Base-by-base conservation (phyloP, 805 yeast species). In the Naumovozyma baii region DNA sequence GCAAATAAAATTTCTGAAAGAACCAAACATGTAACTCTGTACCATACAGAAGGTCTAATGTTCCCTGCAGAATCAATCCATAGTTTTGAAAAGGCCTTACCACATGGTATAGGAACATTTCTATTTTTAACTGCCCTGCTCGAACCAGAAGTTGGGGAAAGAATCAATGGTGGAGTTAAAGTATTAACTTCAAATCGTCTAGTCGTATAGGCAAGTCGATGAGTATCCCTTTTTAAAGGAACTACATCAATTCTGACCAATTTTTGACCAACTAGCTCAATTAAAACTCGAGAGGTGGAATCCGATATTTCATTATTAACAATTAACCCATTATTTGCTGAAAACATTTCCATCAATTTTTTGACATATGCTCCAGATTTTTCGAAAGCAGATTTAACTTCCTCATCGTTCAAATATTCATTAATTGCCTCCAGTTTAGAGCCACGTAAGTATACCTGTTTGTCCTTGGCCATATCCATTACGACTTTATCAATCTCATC, bases 1-100 rank as follows among this genome's bases (percentile, higher is more conserved):
- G 69, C 63, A 41, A 73, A 66, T 5, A 73, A 63, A 8, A 78
- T 55, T 4, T 67, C 62, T 33, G 66, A 53, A 0, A 76, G 40
- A 0, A 81, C 47, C 9, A 75, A 64, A 17, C 69, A 61, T 0
- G 80, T 56, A 1, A 80, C 57, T 37, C 67, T 70, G 12, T 61
- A 59, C 94, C 95, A 88, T 5, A 85, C 59, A 0, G 53, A 51
- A 18, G 55, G 60, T 44, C 81, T 78, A 33, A 87, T 68, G 19
- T 67, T 57, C 1, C 94, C 90, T 25, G 64, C 57, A 29, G 80
- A 57, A 48, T 80, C 82, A 10, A 83, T 66, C 95, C 96, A 86
- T 7, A 81, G 55, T 31, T 73, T 72, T 2, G 82, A 73, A 43
- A 84, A 79, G 2, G 87, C 74, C 15, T 67, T 60, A 0, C 80